Evolutionary conservation across 2,329 filamentous ascomycete genomes (phyloP), one percentile per base, ranked within the genome.

Genomic region (Reticulascus tulasneorum): DNA sequence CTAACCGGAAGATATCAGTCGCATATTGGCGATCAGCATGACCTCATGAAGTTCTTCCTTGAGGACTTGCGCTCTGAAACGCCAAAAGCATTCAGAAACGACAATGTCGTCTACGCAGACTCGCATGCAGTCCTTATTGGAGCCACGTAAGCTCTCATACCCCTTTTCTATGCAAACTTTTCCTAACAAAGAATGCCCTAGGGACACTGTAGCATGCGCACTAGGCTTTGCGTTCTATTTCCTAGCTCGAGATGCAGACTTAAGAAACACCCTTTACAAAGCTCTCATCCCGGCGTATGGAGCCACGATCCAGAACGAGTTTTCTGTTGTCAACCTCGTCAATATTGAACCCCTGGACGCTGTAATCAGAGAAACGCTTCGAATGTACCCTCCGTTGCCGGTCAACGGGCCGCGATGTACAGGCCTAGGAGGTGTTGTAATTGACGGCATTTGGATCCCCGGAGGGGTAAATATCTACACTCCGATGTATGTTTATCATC

Each of bases 351-450:
- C 46, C 13, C 35, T 60, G 2, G 51, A 49, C 9, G 54, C 53
- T 0, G 32, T 56, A 8, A 53, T 58, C 18, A 48, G 51, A 15
- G 57, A 60, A 33, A 52, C 54, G 1, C 37, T 60, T 18, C 46
- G 57, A 1, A 29, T 58, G 8, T 36, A 59, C n/a, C 48, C 46
- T 7, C 50, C 55, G 0, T 45, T 50, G 1, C 46, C 55, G 11
- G 49, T 50, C 4, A 55, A 51, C 9, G 55, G 47, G 2, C 38
- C 47, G 12, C 47, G 52, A 6, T 28, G 47, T 4, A 48, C 52
- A 1, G 50, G 54, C 2, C 41, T 47, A 3, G 42, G 44, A 15
- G 57, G 56, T 1, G 37, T 57, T 3, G 37, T 26, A 2, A 36
- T 58, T 5, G 50, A 55, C 13, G 47, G 40, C 7, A 41, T 31